phyloP scores from a whole-genome alignment of 208 protist genomes.

The Spironucleus salmonicida region DNA sequence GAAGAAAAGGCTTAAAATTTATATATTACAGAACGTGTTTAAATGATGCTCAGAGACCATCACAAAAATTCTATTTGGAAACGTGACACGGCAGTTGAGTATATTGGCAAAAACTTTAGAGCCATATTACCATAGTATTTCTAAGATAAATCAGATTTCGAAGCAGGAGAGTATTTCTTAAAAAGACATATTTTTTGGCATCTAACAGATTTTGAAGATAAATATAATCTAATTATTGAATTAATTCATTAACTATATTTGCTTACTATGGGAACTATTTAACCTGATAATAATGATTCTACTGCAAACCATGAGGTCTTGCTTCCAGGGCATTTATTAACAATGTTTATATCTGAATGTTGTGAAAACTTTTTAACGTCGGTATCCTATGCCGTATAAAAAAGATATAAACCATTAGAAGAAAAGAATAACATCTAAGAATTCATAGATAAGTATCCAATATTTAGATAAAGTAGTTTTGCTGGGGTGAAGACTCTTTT shows the following conservation, averaged over 20 bases:
- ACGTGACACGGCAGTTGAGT: conserved; percentile 45
- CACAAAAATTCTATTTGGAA: conserved; percentile 30
- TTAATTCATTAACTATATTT: conserved; percentile 79
- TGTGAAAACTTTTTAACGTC: not conserved
- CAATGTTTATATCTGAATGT: conserved; percentile 12
- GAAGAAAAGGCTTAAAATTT: conserved; percentile 47
- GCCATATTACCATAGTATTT: not conserved
- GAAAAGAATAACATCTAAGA: not conserved
- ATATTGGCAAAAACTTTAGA: conserved; percentile 38
- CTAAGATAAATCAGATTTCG: conserved; percentile 39
- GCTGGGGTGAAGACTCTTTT: conserved; percentile 47
- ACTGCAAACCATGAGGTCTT: conserved; percentile 67
- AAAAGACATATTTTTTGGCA: conserved; percentile 55
- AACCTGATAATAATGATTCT: conserved; percentile 14
- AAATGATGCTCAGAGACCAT: conserved; percentile 45
- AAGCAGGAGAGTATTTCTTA: conserved; percentile 49
- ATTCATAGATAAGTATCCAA: not conserved
- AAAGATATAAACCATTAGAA: not conserved
- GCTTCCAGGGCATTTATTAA: conserved; percentile 67
- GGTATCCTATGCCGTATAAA: not conserved
- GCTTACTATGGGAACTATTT: conserved; percentile 62
- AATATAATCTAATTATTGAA: conserved; percentile 78
- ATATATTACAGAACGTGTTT: conserved; percentile 55
- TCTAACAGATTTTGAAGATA: conserved; percentile 52
- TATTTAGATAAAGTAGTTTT: not conserved